These are phyloP conservation scores for Lotmaria passim DNA, from an alignment of 208 protist species.

Conservation along the genomic window DNA sequence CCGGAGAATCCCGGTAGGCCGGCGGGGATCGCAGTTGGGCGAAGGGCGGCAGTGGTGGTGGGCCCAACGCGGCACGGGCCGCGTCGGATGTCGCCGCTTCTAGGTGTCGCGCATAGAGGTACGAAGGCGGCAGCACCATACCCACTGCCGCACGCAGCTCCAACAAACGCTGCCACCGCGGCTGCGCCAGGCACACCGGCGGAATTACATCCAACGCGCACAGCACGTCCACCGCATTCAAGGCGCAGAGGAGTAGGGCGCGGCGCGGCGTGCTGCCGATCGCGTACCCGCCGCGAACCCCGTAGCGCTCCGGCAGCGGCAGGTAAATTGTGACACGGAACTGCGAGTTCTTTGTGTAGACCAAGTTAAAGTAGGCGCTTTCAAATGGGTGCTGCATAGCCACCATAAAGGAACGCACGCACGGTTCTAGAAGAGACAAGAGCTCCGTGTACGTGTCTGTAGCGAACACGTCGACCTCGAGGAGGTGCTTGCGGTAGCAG, in stretches of 20 bases:
- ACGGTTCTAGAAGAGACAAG: constrained; percentile 37
- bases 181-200: constrained; percentile 27
- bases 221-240: constrained; percentile 65
- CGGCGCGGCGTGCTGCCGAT: constrained; percentile 42
- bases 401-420: constrained; percentile 64
- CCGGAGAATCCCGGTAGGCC: constrained; percentile 49
- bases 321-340: constrained; percentile 66
- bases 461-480: constrained; percentile 56
- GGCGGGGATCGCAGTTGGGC: constrained; percentile 54
- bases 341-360: constrained; percentile 44
- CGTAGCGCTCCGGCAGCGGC: constrained; percentile 64
- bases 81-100: background rate
- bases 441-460: constrained; percentile 39
- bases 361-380: constrained; percentile 44
- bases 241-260: constrained; percentile 42
- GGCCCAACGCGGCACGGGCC: background rate
- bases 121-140: constrained; percentile 44
- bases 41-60: constrained; percentile 22
- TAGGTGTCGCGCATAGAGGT: constrained; percentile 10
- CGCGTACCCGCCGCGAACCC: constrained; percentile 68
- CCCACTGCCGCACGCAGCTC: constrained; percentile 50
- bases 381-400: constrained; percentile 61
- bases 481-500: constrained; percentile 48
- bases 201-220: constrained; percentile 65
- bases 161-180: constrained; percentile 47